Evolutionary conservation across 164 flowering plant species (phyloP), one percentile per base, ranked within the genome.

Genomic region (Stephania cephalantha): DNA sequence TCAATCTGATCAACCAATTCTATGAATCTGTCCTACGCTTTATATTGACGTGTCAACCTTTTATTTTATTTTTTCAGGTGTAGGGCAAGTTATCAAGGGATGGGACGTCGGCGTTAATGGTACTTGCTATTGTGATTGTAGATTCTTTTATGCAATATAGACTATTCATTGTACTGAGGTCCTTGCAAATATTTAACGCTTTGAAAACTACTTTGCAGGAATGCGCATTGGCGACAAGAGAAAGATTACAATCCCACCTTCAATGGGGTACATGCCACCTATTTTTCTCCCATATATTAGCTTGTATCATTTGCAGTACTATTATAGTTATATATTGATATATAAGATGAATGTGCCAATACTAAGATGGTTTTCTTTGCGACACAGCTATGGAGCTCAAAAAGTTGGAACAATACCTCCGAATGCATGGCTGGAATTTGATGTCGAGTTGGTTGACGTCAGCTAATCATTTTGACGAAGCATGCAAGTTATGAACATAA

Each of bases 191-290:
- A 61, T 66, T 4, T 55, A 18, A 30, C 13, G 30, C 31, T 22
- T 22, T 76, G 71, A 35, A 10, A 61, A 30, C 25, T 71, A 17
- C 31, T 46, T 5, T 31, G 25, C 88, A 95, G 99, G 98, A 73
- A 96, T 96, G 99, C 89, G 97, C 4, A 74, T 94, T 68, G 99
- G 99, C 63, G 98, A 96, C 83, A 96, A 96, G 82, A 81, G 99
- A 79, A 91, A 90, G 72, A 85, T 96, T 20, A 91, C 91, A 46
- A 88, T 96, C 79, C 99, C 99, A 75, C 99, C 99, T 71, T 78
- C 91, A 17, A 96, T 96, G 99, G 99, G 95, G 99, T 95, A 88
- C 75, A 87, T 15, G 63, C 3, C 64, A 18, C 58, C 67, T 68
- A 11, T 61, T 69, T 69, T 22, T 13, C 52, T 35, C 30, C 9